phyloP scores from a whole-genome alignment of 441 rosid genomes.

The Gossypium laxum region DNA sequence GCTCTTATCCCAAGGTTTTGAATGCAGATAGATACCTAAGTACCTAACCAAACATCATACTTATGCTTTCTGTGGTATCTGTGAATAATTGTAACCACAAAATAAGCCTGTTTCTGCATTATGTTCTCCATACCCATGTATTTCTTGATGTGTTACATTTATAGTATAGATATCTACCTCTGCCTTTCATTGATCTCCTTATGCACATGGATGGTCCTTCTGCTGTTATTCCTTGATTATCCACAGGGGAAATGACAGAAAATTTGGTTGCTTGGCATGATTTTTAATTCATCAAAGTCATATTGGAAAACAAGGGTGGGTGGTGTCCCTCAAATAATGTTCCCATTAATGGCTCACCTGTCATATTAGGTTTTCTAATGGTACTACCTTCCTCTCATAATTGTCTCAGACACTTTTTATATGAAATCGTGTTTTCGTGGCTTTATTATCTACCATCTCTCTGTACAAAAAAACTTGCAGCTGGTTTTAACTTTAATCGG shows the following conservation, averaged over 20 bases:
- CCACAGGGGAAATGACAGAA: not conserved
- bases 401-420: not conserved
- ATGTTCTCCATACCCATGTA: not conserved
- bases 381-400: not conserved
- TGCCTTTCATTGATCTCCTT: not conserved
- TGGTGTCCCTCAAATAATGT: constrained; percentile 17
- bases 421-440: not conserved
- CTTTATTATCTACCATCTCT: not conserved
- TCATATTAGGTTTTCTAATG: not conserved
- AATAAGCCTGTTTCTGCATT: constrained; percentile 9
- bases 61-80: not conserved
- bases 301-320: constrained; percentile 11
- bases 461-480: not conserved
- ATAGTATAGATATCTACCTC: constrained; percentile 18
- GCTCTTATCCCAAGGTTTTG: not conserved
- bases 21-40: constrained; percentile 4
- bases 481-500: not conserved
- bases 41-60: not conserved
- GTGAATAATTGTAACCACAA: constrained; percentile 10
- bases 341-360: constrained; percentile 22
- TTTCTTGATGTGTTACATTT: constrained; percentile 12
- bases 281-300: not conserved
- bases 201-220: constrained; percentile 21
- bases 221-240: not conserved
- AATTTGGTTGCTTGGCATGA: not conserved